Percentiles rank a stretch among this genome's conserved stretches.
These are phyloP conservation scores for Farysia itapuensis DNA, from an alignment of 1,284 basidiomycete genomes.

Conservation along the genomic window DNA sequence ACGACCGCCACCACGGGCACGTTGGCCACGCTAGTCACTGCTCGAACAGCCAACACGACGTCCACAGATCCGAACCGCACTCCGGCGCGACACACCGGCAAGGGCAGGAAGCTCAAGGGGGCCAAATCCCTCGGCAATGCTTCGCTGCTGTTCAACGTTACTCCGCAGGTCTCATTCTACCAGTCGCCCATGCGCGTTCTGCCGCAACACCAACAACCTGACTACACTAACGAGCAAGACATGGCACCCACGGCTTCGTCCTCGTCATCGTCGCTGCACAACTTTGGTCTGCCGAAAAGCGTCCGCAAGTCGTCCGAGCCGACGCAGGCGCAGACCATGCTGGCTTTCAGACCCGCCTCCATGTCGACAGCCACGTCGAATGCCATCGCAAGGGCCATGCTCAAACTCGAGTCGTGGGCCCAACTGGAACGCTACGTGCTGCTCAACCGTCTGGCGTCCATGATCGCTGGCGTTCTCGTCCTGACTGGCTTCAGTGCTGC, in stretches of 20 bases:
- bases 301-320: constrained; percentile 1
- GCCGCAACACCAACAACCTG: constrained; percentile 4
- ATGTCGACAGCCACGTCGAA: constrained; percentile 12
- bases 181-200: constrained; percentile 33
- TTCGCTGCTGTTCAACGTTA: constrained; percentile 25
- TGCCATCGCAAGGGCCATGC: constrained; percentile 9
- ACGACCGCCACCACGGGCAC: constrained; percentile 9
- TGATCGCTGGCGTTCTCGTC: constrained; percentile 31
- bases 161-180: constrained; percentile 37
- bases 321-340: not conserved
- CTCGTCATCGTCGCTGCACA: too few species aligned
- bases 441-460: constrained; percentile 41
- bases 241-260: too few species aligned
- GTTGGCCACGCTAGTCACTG: too few species aligned
- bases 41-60: too few species aligned
- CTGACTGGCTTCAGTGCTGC: constrained; percentile 41
- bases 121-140: constrained; percentile 14
- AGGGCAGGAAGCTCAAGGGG: too few species aligned
- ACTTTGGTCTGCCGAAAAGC: constrained; percentile 1
- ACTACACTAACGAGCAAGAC: too few species aligned
- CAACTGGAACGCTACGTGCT: constrained; percentile 38
- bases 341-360: not conserved
- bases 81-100: constrained; percentile 9
- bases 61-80: constrained; percentile 17
- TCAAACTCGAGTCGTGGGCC: not conserved